Percentiles rank a stretch among this genome's conserved stretches.
Conservation (phyloP, 73 alveolate species). For the Paramecium bursaria region DNA sequence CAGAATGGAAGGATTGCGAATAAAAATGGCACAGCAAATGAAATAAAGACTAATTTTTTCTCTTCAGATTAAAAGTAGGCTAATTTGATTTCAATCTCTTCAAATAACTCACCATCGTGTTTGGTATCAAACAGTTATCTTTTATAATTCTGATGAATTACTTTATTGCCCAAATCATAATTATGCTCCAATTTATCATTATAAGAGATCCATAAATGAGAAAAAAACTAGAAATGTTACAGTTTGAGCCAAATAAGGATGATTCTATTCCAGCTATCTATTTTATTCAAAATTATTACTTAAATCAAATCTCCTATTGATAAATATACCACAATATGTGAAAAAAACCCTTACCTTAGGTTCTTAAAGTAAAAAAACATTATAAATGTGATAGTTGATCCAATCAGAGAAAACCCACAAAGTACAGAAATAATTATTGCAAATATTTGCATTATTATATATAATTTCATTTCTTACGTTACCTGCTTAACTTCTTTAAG, state of each 20-base stretch:
- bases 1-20: too few relatives aligned
- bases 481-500: slow-evolving; percentile 20
- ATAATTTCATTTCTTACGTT: too few relatives aligned
- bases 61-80: too few relatives aligned
- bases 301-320: not conserved
- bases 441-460: too few relatives aligned
- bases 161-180: not conserved
- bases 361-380: not conserved
- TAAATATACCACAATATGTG: not conserved
- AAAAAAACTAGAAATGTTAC: slow-evolving; percentile 1
- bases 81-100: too few relatives aligned
- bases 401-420: slow-evolving; percentile 3
- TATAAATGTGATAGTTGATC: not conserved
- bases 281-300: not conserved
- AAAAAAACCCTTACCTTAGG: not conserved
- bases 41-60: too few relatives aligned
- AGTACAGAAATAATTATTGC: too few relatives aligned
- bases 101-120: too few relatives aligned
- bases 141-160: not conserved
- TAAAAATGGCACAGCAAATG: too few relatives aligned
- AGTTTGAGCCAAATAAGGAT: not conserved
- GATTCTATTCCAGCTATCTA: not conserved
- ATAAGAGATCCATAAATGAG: not conserved
- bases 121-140: not conserved
- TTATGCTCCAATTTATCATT: not conserved